These are phyloP conservation scores for Pelargonium citronellum DNA, from an alignment of 441 rosid genomes.

Conservation along the genomic window DNA sequence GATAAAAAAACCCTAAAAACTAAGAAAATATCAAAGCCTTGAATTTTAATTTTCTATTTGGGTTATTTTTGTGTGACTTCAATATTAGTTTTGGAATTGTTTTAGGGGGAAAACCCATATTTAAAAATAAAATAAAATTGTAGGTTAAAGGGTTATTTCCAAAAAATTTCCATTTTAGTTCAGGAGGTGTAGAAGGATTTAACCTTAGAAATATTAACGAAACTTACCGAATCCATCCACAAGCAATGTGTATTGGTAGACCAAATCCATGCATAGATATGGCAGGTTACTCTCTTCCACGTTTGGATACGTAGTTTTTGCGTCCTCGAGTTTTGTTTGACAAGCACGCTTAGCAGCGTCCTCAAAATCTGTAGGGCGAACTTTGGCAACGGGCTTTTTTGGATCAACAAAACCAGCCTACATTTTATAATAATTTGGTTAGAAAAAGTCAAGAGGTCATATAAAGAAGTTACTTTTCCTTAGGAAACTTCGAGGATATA, in stretches of 20 bases:
- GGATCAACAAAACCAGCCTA: constrained; percentile 80
- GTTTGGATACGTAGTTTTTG: constrained; percentile 41
- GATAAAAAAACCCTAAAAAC: too few relatives aligned
- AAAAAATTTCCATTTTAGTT: too few relatives aligned
- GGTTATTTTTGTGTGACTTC: too few relatives aligned
- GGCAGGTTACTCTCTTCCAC: constrained; percentile 61
- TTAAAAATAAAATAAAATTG: too few relatives aligned
- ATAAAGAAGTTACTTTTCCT: neutral
- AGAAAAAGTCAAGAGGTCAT: neutral
- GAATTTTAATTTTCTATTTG: too few relatives aligned
- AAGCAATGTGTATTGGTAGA: constrained; percentile 77
- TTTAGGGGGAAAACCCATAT: too few relatives aligned
- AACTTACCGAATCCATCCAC: constrained; percentile 84
- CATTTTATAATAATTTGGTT: constrained; percentile 13
- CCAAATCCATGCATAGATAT: constrained; percentile 89
- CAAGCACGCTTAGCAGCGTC: constrained; percentile 82
- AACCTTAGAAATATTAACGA: neutral
- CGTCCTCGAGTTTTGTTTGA: constrained; percentile 56
- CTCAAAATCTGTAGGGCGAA: constrained; percentile 62
- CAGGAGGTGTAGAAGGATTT: too few relatives aligned
- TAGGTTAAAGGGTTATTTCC: too few relatives aligned
- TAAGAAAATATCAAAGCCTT: too few relatives aligned
- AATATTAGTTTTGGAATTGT: too few relatives aligned
- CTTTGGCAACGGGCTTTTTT: constrained; percentile 56
- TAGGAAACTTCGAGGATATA: neutral